Evolutionary conservation across 805 yeast species (phyloP).

Genomic region (Metschnikowia borealis): DNA sequence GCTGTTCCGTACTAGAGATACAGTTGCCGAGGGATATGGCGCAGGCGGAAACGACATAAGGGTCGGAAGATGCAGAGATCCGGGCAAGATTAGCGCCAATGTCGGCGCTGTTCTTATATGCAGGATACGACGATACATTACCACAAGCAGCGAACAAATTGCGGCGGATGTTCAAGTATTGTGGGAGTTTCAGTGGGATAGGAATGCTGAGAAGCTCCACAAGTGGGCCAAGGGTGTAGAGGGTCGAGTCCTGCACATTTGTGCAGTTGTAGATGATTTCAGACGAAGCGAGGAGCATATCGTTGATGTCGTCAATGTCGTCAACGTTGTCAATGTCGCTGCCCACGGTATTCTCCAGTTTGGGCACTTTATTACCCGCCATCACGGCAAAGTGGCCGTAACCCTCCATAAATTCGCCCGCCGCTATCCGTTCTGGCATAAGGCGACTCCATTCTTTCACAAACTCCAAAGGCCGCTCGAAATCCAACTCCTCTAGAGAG

Average conservation of each 20-base stretch:
- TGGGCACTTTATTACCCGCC: not conserved
- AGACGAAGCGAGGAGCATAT: slow-evolving; percentile 5
- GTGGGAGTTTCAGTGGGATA: not conserved
- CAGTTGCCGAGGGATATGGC: slow-evolving; percentile 36
- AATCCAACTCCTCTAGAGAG: not conserved
- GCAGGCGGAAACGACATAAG: slow-evolving; percentile 28
- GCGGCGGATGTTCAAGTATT: slow-evolving; percentile 19
- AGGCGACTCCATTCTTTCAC: slow-evolving; percentile 6
- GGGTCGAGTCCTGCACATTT: slow-evolving; percentile 15
- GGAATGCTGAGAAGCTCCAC: not conserved
- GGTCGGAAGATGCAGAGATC: slow-evolving; percentile 7
- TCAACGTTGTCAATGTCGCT: not conserved
- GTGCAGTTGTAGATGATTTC: slow-evolving; percentile 20
- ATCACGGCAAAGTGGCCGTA: not conserved
- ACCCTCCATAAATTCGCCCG: not conserved
- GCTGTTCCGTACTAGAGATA: slow-evolving; percentile 21
- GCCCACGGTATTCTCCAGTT: not conserved
- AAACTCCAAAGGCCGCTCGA: slow-evolving; percentile 8
- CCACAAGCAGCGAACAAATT: slow-evolving; percentile 34
- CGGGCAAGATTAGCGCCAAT: slow-evolving; percentile 17
- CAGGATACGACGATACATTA: slow-evolving; percentile 30
- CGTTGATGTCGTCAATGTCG: not conserved
- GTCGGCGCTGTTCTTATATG: slow-evolving; percentile 21
- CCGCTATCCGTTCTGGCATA: slow-evolving; percentile 5
- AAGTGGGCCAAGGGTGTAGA: not conserved